Conservation (phyloP, 2,329 filamentous ascomycete genomes). For the Exophiala sp. region DNA sequence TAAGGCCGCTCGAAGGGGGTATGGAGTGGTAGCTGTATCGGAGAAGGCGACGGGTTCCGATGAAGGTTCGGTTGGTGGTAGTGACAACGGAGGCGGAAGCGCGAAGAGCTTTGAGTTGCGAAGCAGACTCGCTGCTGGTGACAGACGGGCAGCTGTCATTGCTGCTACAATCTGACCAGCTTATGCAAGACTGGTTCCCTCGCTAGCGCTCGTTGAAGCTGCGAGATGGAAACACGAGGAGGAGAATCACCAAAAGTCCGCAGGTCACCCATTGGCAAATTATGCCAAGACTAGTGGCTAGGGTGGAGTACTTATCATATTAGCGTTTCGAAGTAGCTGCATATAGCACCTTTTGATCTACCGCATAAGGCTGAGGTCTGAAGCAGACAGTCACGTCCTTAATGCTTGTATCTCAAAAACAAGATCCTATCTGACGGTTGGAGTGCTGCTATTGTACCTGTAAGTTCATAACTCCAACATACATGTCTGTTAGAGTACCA, state of each 20-base stretch:
- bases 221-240: background rate
- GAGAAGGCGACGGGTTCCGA: constrained; percentile 50
- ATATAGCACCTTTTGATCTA: too few relatives aligned
- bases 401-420: too few relatives aligned
- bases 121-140: constrained; percentile 63
- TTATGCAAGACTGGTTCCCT: background rate
- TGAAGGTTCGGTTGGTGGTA: constrained; percentile 50
- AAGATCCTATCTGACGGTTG: too few relatives aligned
- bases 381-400: too few relatives aligned
- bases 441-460: too few relatives aligned
- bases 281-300: background rate
- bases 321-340: too few relatives aligned
- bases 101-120: constrained; percentile 86
- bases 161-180: constrained; percentile 27
- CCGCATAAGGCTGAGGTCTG: too few relatives aligned
- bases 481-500: too few relatives aligned
- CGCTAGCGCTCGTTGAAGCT: background rate
- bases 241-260: background rate
- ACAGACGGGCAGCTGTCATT: constrained; percentile 45
- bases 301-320: background rate
- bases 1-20: constrained; percentile 78
- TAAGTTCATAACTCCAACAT: too few relatives aligned
- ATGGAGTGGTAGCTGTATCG: constrained; percentile 64
- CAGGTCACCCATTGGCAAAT: background rate
- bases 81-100: constrained; percentile 67